A percentile compares a stretch with the other conserved stretches of the same genome.
Evolutionary conservation across 2,329 filamentous ascomycete species (phyloP).

Genomic region (Colletotrichum gloeosporioides): DNA sequence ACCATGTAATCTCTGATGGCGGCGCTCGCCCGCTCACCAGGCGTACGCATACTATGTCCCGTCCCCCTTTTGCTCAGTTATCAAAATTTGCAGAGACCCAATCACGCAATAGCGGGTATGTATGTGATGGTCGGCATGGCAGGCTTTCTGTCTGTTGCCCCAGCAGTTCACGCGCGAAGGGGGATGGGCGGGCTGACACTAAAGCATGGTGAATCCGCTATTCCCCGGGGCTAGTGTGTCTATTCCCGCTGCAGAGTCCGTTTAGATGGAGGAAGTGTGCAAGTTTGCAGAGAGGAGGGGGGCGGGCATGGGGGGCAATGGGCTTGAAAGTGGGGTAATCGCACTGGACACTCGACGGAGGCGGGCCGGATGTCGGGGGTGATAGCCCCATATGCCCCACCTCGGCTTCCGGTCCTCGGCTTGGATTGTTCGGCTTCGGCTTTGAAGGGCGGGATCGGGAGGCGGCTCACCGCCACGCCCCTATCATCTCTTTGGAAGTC

Average conservation of each 20-base stretch:
- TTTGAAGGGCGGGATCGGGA: background rate
- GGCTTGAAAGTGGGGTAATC: background rate
- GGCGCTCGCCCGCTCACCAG: background rate
- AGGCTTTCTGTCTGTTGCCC: background rate
- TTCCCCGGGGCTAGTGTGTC: background rate
- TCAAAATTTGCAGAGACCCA: background rate
- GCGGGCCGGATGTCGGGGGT: background rate
- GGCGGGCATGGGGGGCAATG: background rate
- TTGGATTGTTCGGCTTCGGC: background rate
- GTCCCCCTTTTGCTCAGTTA: background rate
- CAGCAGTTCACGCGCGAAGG: background rate
- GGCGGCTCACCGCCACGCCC: background rate
- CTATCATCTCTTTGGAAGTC: background rate
- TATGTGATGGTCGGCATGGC: background rate
- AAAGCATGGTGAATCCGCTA: background rate
- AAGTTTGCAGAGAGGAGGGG: background rate
- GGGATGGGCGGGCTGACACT: background rate
- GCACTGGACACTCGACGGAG: background rate
- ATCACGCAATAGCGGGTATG: conserved; percentile 20
- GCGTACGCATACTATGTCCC: background rate
- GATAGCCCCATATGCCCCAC: accelerated
- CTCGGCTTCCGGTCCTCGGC: background rate
- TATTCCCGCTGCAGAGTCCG: background rate
- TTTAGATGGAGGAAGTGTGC: background rate
- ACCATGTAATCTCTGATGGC: background rate